A percentile compares a stretch with the other conserved stretches of the same genome.
phyloP scores from a whole-genome alignment of 2,329 filamentous ascomycete species.

The Leptographium galeiforme region DNA sequence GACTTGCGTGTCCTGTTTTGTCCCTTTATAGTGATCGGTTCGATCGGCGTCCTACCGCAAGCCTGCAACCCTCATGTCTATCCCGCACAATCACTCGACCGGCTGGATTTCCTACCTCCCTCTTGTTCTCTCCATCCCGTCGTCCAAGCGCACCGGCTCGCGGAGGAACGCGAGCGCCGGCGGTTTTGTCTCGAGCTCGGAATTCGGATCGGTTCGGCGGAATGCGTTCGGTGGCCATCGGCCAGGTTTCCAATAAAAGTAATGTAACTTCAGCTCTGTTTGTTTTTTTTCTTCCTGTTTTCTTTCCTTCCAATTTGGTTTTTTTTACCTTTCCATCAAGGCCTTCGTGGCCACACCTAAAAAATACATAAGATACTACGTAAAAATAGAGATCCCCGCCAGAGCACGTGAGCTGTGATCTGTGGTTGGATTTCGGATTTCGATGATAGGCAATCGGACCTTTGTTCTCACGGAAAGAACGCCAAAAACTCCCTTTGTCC shows the following conservation, averaged over 20 bases:
- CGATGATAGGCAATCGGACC: too few species aligned
- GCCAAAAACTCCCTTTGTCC: neutral
- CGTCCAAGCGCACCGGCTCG: neutral
- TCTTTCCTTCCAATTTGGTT: neutral
- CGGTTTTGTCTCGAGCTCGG: slow-evolving; percentile 1
- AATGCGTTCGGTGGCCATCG: neutral
- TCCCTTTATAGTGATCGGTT: slow-evolving; percentile 9
- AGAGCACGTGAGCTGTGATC: neutral
- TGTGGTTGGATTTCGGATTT: too few species aligned
- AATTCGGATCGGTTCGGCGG: neutral
- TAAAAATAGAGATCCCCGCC: neutral
- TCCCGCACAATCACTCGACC: neutral
- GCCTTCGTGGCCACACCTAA: neutral
- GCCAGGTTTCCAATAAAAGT: neutral
- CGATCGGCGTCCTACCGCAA: slow-evolving; percentile 6
- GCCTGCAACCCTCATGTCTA: neutral
- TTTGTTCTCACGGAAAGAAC: too few species aligned
- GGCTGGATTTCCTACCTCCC: neutral
- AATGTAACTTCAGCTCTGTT: slow-evolving; percentile 1
- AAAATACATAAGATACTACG: neutral
- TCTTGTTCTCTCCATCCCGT: neutral
- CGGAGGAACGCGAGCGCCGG: neutral
- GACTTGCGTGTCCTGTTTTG: neutral
- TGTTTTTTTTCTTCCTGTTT: neutral
- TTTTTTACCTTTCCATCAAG: neutral